A percentile compares a stretch with the other conserved stretches of the same genome.
Conservation (phyloP, 257 asterid genomes). For the Apocynum venetum region DNA sequence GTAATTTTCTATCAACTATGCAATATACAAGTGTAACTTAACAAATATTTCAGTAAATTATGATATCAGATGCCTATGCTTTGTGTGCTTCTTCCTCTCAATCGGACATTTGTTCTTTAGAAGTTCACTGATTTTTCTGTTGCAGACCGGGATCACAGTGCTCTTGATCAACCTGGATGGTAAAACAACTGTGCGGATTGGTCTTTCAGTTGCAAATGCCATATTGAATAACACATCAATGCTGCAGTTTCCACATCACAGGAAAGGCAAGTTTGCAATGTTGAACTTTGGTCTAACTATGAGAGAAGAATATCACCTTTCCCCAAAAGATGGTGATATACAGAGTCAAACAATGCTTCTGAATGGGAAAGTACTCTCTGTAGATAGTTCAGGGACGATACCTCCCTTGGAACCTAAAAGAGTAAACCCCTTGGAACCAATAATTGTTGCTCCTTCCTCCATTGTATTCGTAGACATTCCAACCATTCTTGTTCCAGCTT, state of each 20-base stretch:
- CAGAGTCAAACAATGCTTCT: constrained; percentile 76
- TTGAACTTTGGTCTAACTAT: not conserved
- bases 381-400: constrained; percentile 49
- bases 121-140: constrained; percentile 2
- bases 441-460: constrained; percentile 62
- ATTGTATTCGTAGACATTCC: constrained; percentile 66
- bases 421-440: constrained; percentile 37
- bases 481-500: constrained; percentile 51
- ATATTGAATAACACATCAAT: constrained; percentile 20
- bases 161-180: constrained; percentile 74
- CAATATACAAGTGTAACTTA: not conserved
- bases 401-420: constrained; percentile 54
- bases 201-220: constrained; percentile 36
- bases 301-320: constrained; percentile 62
- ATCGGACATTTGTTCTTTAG: not conserved
- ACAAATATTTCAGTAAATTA: not conserved
- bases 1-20: not conserved
- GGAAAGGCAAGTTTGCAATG: constrained; percentile 15
- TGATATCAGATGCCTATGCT: not conserved
- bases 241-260: constrained; percentile 5
- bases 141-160: constrained; percentile 63
- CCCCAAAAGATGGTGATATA: constrained; percentile 60
- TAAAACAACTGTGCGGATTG: constrained; percentile 41
- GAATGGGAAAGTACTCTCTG: constrained; percentile 49
- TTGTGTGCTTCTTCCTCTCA: not conserved